Conservation (phyloP, 2,329 filamentous ascomycete genomes). For the Cercospora zeina region DNA sequence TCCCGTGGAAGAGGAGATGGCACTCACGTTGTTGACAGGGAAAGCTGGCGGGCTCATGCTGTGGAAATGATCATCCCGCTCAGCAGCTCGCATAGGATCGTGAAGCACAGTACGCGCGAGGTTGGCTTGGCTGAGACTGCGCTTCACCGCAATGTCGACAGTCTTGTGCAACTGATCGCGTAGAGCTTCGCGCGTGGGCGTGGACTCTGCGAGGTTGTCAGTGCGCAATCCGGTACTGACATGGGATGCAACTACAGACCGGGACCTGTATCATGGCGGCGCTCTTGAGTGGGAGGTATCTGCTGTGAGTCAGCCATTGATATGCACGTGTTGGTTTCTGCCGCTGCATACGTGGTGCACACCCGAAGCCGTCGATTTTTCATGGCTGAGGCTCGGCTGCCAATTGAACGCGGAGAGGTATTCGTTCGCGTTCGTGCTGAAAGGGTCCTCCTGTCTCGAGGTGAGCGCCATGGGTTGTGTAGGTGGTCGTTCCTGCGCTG, state of each 20-base stretch:
- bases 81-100: conserved; percentile 34
- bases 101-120: conserved; percentile 37
- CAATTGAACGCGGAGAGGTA: not conserved
- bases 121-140: conserved; percentile 33
- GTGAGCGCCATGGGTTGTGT: not conserved
- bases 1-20: not conserved
- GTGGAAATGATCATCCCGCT: not conserved
- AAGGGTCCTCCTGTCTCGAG: conserved; percentile 8
- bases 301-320: not conserved
- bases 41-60: conserved; percentile 2
- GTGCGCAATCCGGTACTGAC: not conserved
- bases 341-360: not conserved
- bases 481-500: not conserved
- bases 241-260: not conserved
- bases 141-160: conserved; percentile 34
- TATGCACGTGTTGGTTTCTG: not conserved
- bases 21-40: conserved; percentile 1
- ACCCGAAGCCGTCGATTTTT: not conserved
- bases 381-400: not conserved
- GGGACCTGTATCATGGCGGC: not conserved
- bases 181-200: conserved; percentile 27
- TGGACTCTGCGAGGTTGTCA: conserved; percentile 11
- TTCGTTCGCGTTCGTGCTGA: not conserved
- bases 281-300: not conserved
- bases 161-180: conserved; percentile 37